Base-by-base conservation (phyloP, 352 stramenopile genomes). In the Blastocystis sp. region DNA sequence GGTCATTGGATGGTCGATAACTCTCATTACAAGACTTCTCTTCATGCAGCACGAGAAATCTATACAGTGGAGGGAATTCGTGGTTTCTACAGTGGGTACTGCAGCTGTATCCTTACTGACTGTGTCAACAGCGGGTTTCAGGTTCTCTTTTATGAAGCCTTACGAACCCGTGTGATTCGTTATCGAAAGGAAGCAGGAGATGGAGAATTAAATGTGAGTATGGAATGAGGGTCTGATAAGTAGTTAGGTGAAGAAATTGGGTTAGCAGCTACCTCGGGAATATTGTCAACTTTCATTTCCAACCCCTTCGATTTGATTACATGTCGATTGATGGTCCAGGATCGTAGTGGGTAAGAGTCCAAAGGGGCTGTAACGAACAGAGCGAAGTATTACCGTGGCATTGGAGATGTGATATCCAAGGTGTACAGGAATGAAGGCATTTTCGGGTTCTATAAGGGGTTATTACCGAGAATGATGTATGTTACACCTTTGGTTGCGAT, bases 1-100 rank as follows among this genome's bases (percentile, higher is more conserved):
- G 64, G 64, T 51, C 64, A 76, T 44, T 76, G 64, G 64, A 76
- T 76, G 64, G 64, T 76, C 2, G 64, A 76, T 33, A 76, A 76
- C 24, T 76, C 64, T 2, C 64, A 76, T 44, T 76, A 76, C 33
- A 76, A 76, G 64, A 76, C 64, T 1, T 76, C 64, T 37, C 64
- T 76, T n/a, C 64, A 76, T 35, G 64, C 64, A 44, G 64, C 64
- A 48, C 5, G 64, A 22, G 64, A 76, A 44, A 76, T 76, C 22
- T 76, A 48, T 22, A 37, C 48, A 7, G 53, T 44, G 64, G 64
- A 76, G 64, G 64, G 64, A 48, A 76, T 76, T 76, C 64, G 64
- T 22, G 64, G 64, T 13, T 76, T 76, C 35, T 76, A 76, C 64
- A 76, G 64, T 44, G 64, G 64, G 3, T 76, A 76, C 33, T 76